Base-by-base conservation (phyloP, 495 filamentous ascomycete species). In the Aspergillus funiculosus region DNA sequence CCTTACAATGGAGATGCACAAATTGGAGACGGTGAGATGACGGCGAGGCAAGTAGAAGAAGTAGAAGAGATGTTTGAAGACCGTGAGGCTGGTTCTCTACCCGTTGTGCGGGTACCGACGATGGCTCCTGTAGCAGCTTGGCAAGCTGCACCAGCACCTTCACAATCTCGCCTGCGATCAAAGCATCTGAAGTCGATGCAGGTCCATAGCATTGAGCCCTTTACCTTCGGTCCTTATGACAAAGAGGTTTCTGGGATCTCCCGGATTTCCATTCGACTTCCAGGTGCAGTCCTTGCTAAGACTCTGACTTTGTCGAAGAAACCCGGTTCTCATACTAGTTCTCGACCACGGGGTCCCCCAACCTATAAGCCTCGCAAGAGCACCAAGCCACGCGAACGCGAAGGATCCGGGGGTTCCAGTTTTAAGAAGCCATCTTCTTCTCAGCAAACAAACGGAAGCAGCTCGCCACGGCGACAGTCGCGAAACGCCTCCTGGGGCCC, bases 61-160 rank as follows among this genome's bases (percentile, higher is more conserved):
- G 82, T 79, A 11, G 86, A 91, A 50, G 85, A 83, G 45, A 84
- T 87, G 51, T 88, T 91, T 43, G 86, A 88, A 48, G 84, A 90
- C 57, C 84, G 85, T 47, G 86, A 89, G 61, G 84, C 83, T 60
- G 86, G 85, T 4, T 89, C 85, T 30, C 62, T 86, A 15, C 86
- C 86, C 8, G 73, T 77, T 25, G 78, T 91, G 11, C 78, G 74
- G 37, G 69, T 89, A 3, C 85, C 86, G 9, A 68, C 66, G 17
- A 72, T 71, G 45, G 74, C 78, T 19, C 80, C 83, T 6, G 70
- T 76, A 18, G 58, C 60, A 26, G 72, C 69, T 21, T 78, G 74
- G 74, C 55, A 57, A 28, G 58, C 53, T 67, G 79, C 78, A 19
- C 64, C 48, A 5, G 48, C 60, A 18, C 61, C 64, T 18, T 57